Base-by-base conservation (phyloP, 2,329 filamentous ascomycete genomes). In the Hypoxylon sp. region DNA sequence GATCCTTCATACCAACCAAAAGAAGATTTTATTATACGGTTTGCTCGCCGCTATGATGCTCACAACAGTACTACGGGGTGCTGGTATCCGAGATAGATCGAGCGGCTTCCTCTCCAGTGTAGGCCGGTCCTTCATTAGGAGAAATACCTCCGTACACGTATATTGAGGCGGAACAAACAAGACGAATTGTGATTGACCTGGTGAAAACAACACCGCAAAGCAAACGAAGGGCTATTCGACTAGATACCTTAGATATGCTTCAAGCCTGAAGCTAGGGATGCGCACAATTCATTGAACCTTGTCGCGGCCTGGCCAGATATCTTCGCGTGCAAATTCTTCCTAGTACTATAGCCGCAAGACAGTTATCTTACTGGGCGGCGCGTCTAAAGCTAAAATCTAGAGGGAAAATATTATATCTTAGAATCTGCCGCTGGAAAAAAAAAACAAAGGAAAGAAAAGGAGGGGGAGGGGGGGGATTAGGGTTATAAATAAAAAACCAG, bases 21-120 rank as follows among this genome's bases (percentile, higher is more conserved):
- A 17, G 2, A 55, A 55, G 19, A 37, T 55, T 13, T 22, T 55
- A 44, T 44, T 35, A 1, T 55, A 55, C 29, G 52, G 35, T 42
- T 14, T 55, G 10, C 33, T 24, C 13, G 26, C 29, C 35, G 19
- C 35, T 24, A 31, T 19, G 11, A 19, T 55, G 5, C 52, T 55
- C 42, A 44, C 14, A 9, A 44, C 35, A 31, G 52, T 17, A 4
- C 35, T 55, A 1, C 22, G 19, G 9, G 52, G 44, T 13, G n/a
- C 22, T 4, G 29, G 5, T 31, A 31, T 22, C 10, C 17, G 9
- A 53, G 11, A 8, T 53, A 17, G 31, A 35, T 26, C n/a, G 11
- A 55, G 3, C 14, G 29, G 9, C 22, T 29, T 44, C 19, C 52
- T 19, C 5, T 35, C 22, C 19, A 19, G 29, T 26, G 37, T 55